phyloP scores from a whole-genome alignment of 2,329 filamentous ascomycete genomes.

The Apiospora saccharicola region DNA sequence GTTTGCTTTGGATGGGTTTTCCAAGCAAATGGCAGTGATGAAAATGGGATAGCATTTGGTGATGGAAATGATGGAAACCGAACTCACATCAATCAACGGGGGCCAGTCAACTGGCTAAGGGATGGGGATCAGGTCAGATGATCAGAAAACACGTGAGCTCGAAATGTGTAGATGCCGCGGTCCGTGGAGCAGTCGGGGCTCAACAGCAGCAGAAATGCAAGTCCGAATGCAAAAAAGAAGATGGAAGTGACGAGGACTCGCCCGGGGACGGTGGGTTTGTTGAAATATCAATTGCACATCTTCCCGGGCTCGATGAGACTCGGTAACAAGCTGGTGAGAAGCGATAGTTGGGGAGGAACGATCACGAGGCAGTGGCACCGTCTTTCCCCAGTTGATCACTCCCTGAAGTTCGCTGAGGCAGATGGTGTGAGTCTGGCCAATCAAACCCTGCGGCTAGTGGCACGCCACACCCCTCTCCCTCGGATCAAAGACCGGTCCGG shows the following conservation, averaged over 20 bases:
- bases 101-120: conserved; percentile 21
- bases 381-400: conserved; percentile 25
- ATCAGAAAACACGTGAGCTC: conserved; percentile 25
- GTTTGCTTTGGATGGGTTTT: neutral
- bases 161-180: conserved; percentile 12
- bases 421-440: conserved; percentile 20
- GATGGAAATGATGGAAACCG: conserved; percentile 19
- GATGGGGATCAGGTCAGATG: conserved; percentile 23
- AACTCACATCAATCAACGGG: conserved; percentile 13
- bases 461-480: conserved; percentile 23
- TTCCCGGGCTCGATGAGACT: conserved; percentile 18
- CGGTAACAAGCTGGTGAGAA: conserved; percentile 21
- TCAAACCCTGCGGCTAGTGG: conserved; percentile 19
- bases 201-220: neutral
- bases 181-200: conserved; percentile 16
- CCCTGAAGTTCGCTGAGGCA: conserved; percentile 22
- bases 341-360: conserved; percentile 25
- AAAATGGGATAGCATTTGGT: neutral
- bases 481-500: conserved; percentile 18
- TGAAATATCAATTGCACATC: conserved; percentile 20
- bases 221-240: conserved; percentile 8
- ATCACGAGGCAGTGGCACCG: conserved; percentile 25
- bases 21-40: conserved; percentile 10
- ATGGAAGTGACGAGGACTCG: neutral
- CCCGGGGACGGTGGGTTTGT: conserved; percentile 7